Percentiles rank a stretch among this genome's conserved stretches.
Evolutionary conservation across 768 basidiomycete genomes (phyloP).

Genomic region (Hemileccinum rubropunctum): DNA sequence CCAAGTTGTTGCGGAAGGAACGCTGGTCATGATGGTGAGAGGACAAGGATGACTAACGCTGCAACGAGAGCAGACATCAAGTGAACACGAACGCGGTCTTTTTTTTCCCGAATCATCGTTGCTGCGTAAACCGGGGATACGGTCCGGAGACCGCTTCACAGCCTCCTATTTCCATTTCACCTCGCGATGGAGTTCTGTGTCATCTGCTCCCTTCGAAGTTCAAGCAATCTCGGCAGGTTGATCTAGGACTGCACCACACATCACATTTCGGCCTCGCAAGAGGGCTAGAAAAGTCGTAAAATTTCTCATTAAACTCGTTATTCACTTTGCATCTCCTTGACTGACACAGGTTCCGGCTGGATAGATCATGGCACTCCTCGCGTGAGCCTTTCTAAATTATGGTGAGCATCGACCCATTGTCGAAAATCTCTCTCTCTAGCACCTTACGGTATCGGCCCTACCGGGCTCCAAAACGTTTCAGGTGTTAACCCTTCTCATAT

Average conservation of each 20-base stretch:
- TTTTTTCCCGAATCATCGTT: too few relatives aligned
- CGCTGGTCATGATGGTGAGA: slow-evolving; percentile 13
- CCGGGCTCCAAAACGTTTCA: slow-evolving; percentile 5
- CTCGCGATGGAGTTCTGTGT: too few relatives aligned
- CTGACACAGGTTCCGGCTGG: neutral
- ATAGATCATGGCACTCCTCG: slow-evolving; percentile 17
- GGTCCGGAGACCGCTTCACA: too few relatives aligned
- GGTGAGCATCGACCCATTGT: too few relatives aligned
- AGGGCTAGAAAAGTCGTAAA: slow-evolving; percentile 15
- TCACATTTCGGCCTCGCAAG: neutral
- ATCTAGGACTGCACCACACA: too few relatives aligned
- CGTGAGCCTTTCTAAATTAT: neutral
- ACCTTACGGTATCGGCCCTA: slow-evolving; percentile 11
- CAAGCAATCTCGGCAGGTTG: too few relatives aligned
- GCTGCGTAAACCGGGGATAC: too few relatives aligned
- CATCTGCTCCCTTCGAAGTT: too few relatives aligned
- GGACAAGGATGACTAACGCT: too few relatives aligned
- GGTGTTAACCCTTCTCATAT: slow-evolving; percentile 20
- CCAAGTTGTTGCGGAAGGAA: slow-evolving; percentile 20
- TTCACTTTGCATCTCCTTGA: neutral
- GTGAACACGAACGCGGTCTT: too few relatives aligned
- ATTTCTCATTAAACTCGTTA: slow-evolving; percentile 17
- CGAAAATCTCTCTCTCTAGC: neutral
- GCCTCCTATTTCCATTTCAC: too few relatives aligned
- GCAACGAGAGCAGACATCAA: too few relatives aligned